phyloP scores from a whole-genome alignment of 2,329 filamentous ascomycete genomes.

The Neurospora sp. region DNA sequence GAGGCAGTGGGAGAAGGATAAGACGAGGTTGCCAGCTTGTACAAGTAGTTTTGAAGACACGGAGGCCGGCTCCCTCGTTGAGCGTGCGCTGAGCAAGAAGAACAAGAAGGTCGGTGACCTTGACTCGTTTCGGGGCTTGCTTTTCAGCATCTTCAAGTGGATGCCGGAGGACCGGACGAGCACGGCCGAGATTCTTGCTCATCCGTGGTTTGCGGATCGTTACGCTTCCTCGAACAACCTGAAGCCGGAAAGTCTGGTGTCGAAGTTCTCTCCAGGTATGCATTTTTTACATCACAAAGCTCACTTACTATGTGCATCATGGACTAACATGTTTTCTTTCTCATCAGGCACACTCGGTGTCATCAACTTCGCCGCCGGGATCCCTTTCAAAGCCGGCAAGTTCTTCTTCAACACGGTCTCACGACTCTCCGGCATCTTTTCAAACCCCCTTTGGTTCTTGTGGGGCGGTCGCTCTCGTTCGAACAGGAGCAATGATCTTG shows the following conservation, averaged over 20 bases:
- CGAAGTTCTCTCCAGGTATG: background rate
- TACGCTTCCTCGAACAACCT: background rate
- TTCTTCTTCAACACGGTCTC: background rate
- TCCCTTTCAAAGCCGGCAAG: background rate
- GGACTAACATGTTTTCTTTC: background rate
- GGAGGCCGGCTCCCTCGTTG: background rate
- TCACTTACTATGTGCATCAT: too few relatives aligned
- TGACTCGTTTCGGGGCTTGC: background rate
- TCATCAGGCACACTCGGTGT: background rate
- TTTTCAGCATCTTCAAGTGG: constrained; percentile 4
- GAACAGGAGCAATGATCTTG: accelerated
- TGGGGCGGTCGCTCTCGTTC: background rate
- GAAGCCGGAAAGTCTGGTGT: background rate
- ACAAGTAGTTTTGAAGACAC: background rate
- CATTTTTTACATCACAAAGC: background rate
- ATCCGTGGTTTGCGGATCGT: constrained; percentile 5
- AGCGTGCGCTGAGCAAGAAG: background rate
- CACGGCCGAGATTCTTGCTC: background rate
- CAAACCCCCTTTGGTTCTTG: background rate
- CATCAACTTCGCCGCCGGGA: background rate
- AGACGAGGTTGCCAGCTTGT: background rate
- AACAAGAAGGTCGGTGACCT: background rate
- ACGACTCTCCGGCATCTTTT: background rate
- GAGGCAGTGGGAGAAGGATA: background rate
- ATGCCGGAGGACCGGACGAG: background rate